Conservation (phyloP, 2,329 filamentous ascomycete species). For the Colletotrichum theobromicola region DNA sequence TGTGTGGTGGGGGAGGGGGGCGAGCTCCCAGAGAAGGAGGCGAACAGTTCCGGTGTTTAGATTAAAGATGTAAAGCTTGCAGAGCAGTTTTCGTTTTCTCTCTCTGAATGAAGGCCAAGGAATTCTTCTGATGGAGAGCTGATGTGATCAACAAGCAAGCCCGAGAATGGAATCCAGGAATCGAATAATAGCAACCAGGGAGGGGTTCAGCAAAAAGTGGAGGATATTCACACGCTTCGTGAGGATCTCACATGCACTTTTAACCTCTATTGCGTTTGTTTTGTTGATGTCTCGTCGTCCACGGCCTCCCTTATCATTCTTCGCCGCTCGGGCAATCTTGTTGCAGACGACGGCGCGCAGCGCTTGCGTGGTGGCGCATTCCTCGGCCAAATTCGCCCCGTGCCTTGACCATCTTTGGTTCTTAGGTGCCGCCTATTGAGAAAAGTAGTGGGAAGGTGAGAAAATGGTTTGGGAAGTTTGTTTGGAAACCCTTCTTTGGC, state of each 20-base stretch:
- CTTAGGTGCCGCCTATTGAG: background rate
- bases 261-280: conserved; percentile 12
- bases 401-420: conserved; percentile 17
- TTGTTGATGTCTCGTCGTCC: conserved; percentile 20
- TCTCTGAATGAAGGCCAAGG: too few relatives aligned
- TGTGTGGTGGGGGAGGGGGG: background rate
- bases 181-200: background rate
- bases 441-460: background rate
- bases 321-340: conserved; percentile 22
- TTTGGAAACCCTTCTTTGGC: background rate
- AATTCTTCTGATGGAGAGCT: background rate
- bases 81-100: background rate
- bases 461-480: conserved; percentile 5
- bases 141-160: background rate
- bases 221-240: background rate
- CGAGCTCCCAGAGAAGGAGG: background rate
- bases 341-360: conserved; percentile 19
- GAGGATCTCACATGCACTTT: conserved; percentile 19
- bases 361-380: conserved; percentile 21
- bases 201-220: background rate
- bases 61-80: background rate
- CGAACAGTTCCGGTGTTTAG: background rate
- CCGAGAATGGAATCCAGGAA: background rate
- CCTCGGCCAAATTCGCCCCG: conserved; percentile 15
- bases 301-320: conserved; percentile 20